Conservation (phyloP, 768 basidiomycete genomes). For the Amanita pallidorosea region DNA sequence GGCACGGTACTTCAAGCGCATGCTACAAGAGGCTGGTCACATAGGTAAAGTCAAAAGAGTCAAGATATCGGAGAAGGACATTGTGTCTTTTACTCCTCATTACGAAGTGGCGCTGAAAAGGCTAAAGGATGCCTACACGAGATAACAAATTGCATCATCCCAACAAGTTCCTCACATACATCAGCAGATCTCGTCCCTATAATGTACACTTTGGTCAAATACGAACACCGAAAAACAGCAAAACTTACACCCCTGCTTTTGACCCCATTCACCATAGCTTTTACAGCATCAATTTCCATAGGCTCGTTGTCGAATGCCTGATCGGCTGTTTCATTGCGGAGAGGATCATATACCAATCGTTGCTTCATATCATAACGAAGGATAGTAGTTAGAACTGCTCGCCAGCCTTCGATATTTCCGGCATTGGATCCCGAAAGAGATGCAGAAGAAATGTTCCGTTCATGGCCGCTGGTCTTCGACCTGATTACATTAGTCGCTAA, state of each 20-base stretch:
- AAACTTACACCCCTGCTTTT: conserved; percentile 62
- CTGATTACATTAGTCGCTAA: conserved; percentile 7
- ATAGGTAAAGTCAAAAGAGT: conserved; percentile 57
- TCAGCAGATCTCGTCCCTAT: conserved; percentile 61
- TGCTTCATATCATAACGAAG: conserved; percentile 56
- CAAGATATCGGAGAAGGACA: conserved; percentile 50
- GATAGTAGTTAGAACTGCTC: conserved; percentile 62
- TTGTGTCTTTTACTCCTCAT: conserved; percentile 38
- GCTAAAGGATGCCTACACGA: conserved; percentile 28
- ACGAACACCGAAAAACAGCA: not conserved
- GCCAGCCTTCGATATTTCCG: conserved; percentile 61
- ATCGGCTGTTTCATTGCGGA: conserved; percentile 5
- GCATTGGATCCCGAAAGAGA: conserved; percentile 19
- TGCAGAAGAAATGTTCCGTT: conserved; percentile 17
- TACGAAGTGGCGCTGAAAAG: conserved; percentile 47
- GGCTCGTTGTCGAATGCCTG: conserved; percentile 12
- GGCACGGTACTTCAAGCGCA: conserved; percentile 82
- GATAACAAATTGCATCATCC: conserved; percentile 28
- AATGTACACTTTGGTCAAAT: conserved; percentile 3
- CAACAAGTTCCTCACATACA: conserved; percentile 60
- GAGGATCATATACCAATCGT: conserved; percentile 26
- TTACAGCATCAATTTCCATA: conserved; percentile 43
- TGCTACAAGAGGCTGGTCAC: conserved; percentile 68
- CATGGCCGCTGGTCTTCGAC: conserved; percentile 11
- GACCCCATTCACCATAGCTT: conserved; percentile 68